Base-by-base conservation (phyloP, 2,329 filamentous ascomycete genomes). In the Trichoderma hamatum region DNA sequence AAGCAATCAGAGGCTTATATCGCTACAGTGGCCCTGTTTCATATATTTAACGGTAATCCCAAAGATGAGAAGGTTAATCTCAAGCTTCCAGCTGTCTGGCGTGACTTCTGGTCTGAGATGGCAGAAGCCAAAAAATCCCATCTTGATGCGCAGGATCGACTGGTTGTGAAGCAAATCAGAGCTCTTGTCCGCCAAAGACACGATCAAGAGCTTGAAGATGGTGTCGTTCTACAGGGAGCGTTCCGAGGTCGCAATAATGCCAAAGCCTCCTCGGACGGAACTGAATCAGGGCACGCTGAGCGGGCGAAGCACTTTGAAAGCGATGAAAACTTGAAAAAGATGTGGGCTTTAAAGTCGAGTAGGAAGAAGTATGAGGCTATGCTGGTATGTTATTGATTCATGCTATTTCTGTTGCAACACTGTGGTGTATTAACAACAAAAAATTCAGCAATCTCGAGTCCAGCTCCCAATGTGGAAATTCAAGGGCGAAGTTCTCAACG, bases 391-490 rank as follows among this genome's bases (percentile, higher is more conserved):
- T 26, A 30, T 51, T 26, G 36, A 19, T 16, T 16, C 49, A 39
- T 55, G 19, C 28, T 26, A 26, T 36, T 19, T 24, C 34, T 24
- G 16, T n/a, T 5, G n/a, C n/a, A 39, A 5, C 21, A 30, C 43
- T 51, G 21, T 21, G 2, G 39, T 34, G 11, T 11, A 36, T 34
- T 67, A 54, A 67, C 39, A 49, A n/a, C 16, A 36, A 49, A n/a
- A 16, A 36, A 36, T 3, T 7, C 70, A 84, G 79, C 81, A 86
- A 77, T 89, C 86, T 36, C 89, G 96, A 68, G 90, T 89, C 84
- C 91, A 91, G 74, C 86, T 99, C 21, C 96, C 96, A 0, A 97
- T 99, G 84, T 97, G 92, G 88, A 85, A 87, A 14, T 97, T 96
- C 78, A 90, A 90, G 72, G 83, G 92, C 14, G 86, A 93, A 61